Percentiles rank a stretch among this genome's conserved stretches.
Evolutionary conservation across 306 rosid species (phyloP).

Genomic region (Trifolium pratense): DNA sequence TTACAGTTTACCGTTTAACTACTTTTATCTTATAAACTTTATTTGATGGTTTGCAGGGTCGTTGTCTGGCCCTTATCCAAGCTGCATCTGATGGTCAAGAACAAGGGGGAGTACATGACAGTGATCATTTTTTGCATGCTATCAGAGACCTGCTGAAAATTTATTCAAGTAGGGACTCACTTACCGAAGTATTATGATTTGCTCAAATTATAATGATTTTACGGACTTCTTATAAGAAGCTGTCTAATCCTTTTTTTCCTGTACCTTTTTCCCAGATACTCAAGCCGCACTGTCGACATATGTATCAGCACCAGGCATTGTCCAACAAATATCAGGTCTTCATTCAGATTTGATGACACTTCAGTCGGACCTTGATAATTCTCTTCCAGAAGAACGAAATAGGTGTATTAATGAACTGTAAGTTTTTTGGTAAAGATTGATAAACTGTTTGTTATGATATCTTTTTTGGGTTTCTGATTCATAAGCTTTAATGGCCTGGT

Average conservation of each 20-base stretch:
- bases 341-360: conserved; percentile 83
- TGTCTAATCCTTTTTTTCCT: conserved; percentile 26
- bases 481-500: conserved; percentile 9
- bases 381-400: conserved; percentile 96
- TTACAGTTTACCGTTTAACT: background rate
- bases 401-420: conserved; percentile 94
- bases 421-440: conserved; percentile 46
- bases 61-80: conserved; percentile 88
- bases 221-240: conserved; percentile 37
- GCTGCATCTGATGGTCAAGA: conserved; percentile 94
- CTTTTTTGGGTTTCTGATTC: background rate
- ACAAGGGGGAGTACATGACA: conserved; percentile 96
- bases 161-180: conserved; percentile 71
- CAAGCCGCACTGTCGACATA: conserved; percentile 83
- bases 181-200: conserved; percentile 28
- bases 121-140: conserved; percentile 88
- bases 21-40: conserved; percentile 31
- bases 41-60: conserved; percentile 59
- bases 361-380: conserved; percentile 87
- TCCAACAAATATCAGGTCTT: conserved; percentile 89
- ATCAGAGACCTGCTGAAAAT: conserved; percentile 93
- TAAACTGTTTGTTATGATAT: conserved; percentile 9
- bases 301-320: conserved; percentile 98
- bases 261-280: conserved; percentile 62
- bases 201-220: conserved; percentile 32